Percentiles rank a stretch among this genome's conserved stretches.
Evolutionary conservation across 1,284 basidiomycete genomes (phyloP).

Genomic region (Fomitiporia mediterranea): DNA sequence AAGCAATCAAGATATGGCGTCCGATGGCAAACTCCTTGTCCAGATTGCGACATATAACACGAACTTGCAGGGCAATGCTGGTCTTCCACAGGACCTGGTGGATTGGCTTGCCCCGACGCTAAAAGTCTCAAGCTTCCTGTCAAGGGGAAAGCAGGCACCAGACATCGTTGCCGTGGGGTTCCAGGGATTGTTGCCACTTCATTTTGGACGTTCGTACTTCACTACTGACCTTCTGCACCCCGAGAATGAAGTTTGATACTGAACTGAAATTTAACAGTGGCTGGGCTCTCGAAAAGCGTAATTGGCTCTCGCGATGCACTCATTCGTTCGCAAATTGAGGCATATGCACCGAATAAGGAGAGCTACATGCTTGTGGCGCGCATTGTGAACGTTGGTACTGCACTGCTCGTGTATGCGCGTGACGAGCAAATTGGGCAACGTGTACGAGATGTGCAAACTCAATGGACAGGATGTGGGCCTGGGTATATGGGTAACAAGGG

Average conservation of each 20-base stretch:
- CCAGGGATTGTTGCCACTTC: constrained; percentile 83
- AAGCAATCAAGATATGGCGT: background rate
- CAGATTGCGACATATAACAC: constrained; percentile 86
- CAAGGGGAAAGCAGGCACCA: constrained; percentile 53
- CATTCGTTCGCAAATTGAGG: constrained; percentile 67
- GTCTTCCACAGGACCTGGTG: constrained; percentile 74
- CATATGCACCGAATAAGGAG: constrained; percentile 60
- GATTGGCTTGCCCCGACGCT: constrained; percentile 80
- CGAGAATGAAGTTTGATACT: background rate
- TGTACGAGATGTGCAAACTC: constrained; percentile 64
- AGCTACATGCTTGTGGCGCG: constrained; percentile 69
- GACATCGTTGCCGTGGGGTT: constrained; percentile 89
- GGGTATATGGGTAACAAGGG: constrained; percentile 93
- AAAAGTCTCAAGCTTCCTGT: constrained; percentile 67
- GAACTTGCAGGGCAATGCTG: constrained; percentile 68
- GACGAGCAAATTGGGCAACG: constrained; percentile 60
- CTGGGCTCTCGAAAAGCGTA: constrained; percentile 57
- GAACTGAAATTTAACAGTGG: constrained; percentile 46
- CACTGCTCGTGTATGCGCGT: constrained; percentile 74
- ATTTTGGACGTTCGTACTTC: constrained; percentile 68
- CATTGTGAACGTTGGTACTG: constrained; percentile 75
- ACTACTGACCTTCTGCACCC: background rate
- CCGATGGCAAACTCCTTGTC: constrained; percentile 42
- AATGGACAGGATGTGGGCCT: constrained; percentile 74
- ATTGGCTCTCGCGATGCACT: constrained; percentile 57